phyloP scores from a whole-genome alignment of 441 rosid genomes.

The Bocquillonia castaneifolia region DNA sequence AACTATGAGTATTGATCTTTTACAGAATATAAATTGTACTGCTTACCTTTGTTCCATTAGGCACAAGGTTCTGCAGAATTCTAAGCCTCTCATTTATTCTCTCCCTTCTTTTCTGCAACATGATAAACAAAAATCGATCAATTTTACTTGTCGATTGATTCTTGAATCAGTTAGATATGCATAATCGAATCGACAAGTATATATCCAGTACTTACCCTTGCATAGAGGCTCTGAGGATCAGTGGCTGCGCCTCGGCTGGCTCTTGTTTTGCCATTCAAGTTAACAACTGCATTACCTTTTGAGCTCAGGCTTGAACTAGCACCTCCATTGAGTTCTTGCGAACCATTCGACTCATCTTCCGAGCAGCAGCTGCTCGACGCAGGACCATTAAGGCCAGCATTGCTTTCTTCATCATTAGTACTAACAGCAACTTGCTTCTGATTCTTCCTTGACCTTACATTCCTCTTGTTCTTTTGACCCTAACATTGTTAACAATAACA shows the following conservation, averaged over 20 bases:
- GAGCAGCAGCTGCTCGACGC: conserved; percentile 49
- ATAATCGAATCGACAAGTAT: no score
- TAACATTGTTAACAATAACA: conserved; percentile 16
- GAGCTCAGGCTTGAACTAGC: conserved; percentile 28
- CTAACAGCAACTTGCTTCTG: conserved; percentile 30
- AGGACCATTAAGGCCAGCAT: conserved; percentile 26
- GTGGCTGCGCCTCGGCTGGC: conserved; percentile 65
- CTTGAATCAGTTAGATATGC: no score
- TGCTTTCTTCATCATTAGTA: conserved; percentile 35
- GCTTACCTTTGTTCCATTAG: conserved; percentile 72
- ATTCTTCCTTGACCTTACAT: conserved; percentile 38
- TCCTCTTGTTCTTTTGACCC: conserved; percentile 45
- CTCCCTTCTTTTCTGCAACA: conserved; percentile 71
- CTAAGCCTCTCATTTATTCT: conserved; percentile 62
- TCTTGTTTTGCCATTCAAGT: conserved; percentile 49
- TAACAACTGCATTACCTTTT: conserved; percentile 34
- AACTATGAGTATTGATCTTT: background rate
- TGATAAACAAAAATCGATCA: conserved; percentile 14
- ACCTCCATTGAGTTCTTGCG: conserved; percentile 40
- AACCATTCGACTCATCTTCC: conserved; percentile 50
- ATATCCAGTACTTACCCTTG: conserved; percentile 40
- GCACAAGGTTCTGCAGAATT: conserved; percentile 63
- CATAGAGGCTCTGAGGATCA: conserved; percentile 73
- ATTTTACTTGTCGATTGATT: background rate
- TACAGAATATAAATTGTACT: background rate